A percentile compares a stretch with the other conserved stretches of the same genome.
Conservation (phyloP, 257 asterid species). For the Solanum pimpinellifolium region DNA sequence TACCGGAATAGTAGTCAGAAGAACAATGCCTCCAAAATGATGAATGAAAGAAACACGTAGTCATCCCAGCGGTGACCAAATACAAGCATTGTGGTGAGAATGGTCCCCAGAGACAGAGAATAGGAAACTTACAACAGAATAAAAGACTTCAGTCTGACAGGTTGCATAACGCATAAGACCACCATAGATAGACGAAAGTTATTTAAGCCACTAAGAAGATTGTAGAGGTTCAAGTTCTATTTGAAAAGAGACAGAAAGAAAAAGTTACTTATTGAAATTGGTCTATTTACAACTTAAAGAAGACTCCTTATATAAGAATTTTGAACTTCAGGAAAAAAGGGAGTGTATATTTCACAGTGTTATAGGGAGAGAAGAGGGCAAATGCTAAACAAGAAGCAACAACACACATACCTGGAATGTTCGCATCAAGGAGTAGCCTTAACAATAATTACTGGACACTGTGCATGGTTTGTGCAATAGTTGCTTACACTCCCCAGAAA, state of each 20-base stretch:
- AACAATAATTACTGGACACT: conserved; percentile 39
- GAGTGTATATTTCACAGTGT: neutral
- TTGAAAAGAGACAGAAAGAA: neutral
- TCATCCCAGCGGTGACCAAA: neutral
- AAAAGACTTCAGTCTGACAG: neutral
- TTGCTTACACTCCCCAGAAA: conserved; percentile 46
- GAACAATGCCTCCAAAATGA: neutral
- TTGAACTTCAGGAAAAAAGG: neutral
- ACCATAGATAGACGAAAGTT: neutral
- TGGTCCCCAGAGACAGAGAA: neutral
- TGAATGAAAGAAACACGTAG: neutral
- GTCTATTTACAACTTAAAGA: neutral
- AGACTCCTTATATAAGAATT: neutral
- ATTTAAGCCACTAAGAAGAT: neutral
- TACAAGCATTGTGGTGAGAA: neutral
- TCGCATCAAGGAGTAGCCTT: neutral
- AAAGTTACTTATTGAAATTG: neutral
- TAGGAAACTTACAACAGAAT: neutral
- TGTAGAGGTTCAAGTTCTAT: neutral
- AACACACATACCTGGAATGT: neutral
- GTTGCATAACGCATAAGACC: neutral
- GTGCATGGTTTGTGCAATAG: conserved; percentile 34
- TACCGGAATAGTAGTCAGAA: neutral
- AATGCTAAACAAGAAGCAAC: neutral
- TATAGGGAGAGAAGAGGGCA: neutral